A percentile compares a stretch with the other conserved stretches of the same genome.
phyloP scores from a whole-genome alignment of 2,329 filamentous ascomycete species.

The Hypoxylon sp. region DNA sequence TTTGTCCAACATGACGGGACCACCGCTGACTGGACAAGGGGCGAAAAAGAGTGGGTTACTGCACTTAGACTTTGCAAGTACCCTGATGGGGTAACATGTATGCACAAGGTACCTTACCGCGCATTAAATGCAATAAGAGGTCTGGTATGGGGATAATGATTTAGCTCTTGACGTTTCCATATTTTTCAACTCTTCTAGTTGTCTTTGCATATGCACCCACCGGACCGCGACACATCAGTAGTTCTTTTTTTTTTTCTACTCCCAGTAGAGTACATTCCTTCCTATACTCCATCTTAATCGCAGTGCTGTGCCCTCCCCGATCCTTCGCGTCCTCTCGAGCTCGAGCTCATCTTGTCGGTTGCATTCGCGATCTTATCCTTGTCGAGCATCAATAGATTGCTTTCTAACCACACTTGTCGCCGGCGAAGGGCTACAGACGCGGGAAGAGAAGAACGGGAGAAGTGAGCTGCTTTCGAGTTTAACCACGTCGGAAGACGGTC shows the following conservation, averaged over 20 bases:
- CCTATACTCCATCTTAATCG: constrained; percentile 4
- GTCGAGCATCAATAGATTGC: constrained; percentile 25
- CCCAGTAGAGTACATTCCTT: constrained; percentile 18
- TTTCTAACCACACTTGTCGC: constrained; percentile 18
- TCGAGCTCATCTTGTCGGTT: constrained; percentile 25
- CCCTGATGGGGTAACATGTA: not conserved
- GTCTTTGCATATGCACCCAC: constrained; percentile 34
- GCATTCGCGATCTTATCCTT: constrained; percentile 27
- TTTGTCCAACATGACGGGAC: constrained; percentile 31
- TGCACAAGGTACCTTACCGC: constrained; percentile 27
- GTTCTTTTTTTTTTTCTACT: constrained; percentile 12
- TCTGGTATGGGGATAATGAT: constrained; percentile 31
- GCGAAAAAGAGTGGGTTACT: constrained; percentile 11
- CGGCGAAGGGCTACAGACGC: constrained; percentile 14
- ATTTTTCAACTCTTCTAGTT: constrained; percentile 33
- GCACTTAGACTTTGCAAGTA: constrained; percentile 10
- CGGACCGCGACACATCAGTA: constrained; percentile 37
- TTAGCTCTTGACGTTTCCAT: constrained; percentile 40
- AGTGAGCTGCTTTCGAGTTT: constrained; percentile 11
- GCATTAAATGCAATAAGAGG: constrained; percentile 41
- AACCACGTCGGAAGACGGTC: constrained; percentile 11
- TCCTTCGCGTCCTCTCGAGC: constrained; percentile 13
- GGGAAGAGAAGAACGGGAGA: constrained; percentile 16
- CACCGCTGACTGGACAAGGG: constrained; percentile 25
- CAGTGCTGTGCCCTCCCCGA: constrained; percentile 11